These are phyloP conservation scores for Euphorbia celastroides DNA, from an alignment of 441 rosid species.

Conservation along the genomic window DNA sequence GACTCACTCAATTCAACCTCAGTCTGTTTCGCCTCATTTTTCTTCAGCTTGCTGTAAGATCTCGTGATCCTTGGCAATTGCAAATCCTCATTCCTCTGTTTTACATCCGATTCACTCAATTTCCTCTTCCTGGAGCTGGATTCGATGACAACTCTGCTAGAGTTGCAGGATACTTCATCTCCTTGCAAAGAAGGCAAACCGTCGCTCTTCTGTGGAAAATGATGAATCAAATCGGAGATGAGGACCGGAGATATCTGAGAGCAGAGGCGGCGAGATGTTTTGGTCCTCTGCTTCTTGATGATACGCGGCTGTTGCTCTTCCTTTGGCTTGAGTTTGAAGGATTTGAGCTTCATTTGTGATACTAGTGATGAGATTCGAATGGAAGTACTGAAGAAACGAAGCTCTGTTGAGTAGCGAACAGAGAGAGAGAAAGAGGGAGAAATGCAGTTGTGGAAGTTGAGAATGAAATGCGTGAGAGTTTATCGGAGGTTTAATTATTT, in stretches of 20 bases:
- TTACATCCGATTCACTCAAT: constrained; percentile 17
- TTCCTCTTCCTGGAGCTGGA: constrained; percentile 25
- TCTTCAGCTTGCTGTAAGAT: constrained; percentile 35
- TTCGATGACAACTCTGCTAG: constrained; percentile 38
- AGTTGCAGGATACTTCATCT: constrained; percentile 47
- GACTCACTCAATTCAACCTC: constrained; percentile 55
- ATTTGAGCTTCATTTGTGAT: constrained; percentile 27
- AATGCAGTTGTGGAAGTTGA: constrained; percentile 13
- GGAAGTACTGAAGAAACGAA: constrained; percentile 3
- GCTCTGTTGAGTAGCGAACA: not conserved
- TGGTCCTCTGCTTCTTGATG: constrained; percentile 59
- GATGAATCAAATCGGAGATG: not conserved
- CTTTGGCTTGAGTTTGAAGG: constrained; percentile 21
- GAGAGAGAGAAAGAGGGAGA: constrained; percentile 9
- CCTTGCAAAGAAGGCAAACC: constrained; percentile 26
- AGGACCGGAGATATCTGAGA: constrained; percentile 42
- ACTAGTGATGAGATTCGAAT: constrained; percentile 8
- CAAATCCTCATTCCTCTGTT: constrained; percentile 4
- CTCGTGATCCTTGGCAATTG: constrained; percentile 52
- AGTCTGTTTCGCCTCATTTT: constrained; percentile 17
- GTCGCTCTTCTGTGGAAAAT: constrained; percentile 11
- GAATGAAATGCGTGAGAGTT: not conserved
- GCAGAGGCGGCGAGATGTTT: constrained; percentile 42
- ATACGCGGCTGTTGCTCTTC: constrained; percentile 23
- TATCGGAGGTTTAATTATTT: not conserved